Base-by-base conservation (phyloP, 129 eudicot genomes). In the Flaveria robusta region DNA sequence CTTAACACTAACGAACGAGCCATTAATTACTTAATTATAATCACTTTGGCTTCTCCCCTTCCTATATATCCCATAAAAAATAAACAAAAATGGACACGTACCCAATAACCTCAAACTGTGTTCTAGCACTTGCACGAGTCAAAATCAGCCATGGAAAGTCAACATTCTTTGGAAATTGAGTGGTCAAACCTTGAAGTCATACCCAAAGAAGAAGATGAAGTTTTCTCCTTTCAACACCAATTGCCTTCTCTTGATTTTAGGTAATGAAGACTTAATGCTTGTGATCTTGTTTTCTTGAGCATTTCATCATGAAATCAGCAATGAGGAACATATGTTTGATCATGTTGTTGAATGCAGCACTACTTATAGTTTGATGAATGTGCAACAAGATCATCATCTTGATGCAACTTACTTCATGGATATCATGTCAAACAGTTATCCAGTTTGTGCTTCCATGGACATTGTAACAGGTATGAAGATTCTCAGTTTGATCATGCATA, bases 181-280 rank as follows among this genome's bases (percentile, higher is more conserved):
- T 74, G 83, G 83, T 80, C 83, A 80, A 80, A 74, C 79, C 83
- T 74, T 66, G 83, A 74, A 80, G 56, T 80, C 75, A 66, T 80
- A n/a, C 64, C 75, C 65, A 80, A 74, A 54, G 83, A 74, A 54
- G 83, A 80, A 43, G 79, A 80, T 42, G 79, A 80, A 74, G 70
- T 74, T 80, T 74, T 54, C 75, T 66, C 70, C 37, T 80, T 74
- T 74, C 79, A 74, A 55, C 63, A 74, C 75, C 83, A 80, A 67
- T 74, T 74, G 75, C 83, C 75, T 80, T 66, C 83, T 80, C 83
- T 74, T 74, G 79, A 80, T 55, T 55, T 80, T 2, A 74, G 83
- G 83, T 74, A 65, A 64, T 65, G 24, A 58, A 68, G 46, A 39
- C 45, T 68, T 42, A 66, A 1, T 43, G 5, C 15, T 29, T 34